Evolutionary conservation across 257 asterid genomes (phyloP).

Genomic region (Gynochthodes officinalis): DNA sequence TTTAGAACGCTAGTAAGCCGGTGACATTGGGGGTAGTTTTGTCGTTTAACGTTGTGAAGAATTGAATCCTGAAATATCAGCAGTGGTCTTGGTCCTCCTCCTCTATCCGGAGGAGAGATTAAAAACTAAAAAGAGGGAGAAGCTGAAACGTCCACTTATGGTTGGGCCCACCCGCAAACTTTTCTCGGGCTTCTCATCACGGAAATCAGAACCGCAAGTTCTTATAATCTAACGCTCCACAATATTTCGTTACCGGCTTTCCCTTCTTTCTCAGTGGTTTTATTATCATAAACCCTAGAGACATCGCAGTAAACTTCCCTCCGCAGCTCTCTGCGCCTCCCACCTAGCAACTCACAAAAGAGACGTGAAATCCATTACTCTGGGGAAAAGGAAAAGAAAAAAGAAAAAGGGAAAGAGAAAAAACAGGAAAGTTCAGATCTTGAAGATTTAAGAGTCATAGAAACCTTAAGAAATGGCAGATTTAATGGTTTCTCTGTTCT

Average conservation of each 20-base stretch:
- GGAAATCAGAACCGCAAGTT: neutral
- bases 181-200: constrained; percentile 1
- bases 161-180: constrained; percentile 5
- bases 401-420: neutral
- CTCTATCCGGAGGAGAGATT: neutral
- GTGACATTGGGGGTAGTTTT: neutral
- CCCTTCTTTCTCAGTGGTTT: neutral
- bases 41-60: constrained; percentile 1
- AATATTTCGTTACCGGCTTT: neutral
- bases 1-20: neutral
- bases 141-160: constrained; percentile 11
- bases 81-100: too few species aligned
- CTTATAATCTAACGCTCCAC: constrained; percentile 13
- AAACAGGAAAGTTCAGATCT: constrained; percentile 14
- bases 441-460: neutral
- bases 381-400: neutral
- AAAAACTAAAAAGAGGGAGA: neutral
- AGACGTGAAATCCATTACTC: neutral
- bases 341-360: neutral
- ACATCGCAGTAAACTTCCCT: constrained; percentile 8
- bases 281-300: constrained; percentile 17
- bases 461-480: neutral
- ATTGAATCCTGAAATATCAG: constrained; percentile 4
- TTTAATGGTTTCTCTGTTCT: constrained; percentile 4
- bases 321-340: constrained; percentile 3